Conservation (phyloP, 108 stramenopile species). For the Cylindrotheca fusiformis region DNA sequence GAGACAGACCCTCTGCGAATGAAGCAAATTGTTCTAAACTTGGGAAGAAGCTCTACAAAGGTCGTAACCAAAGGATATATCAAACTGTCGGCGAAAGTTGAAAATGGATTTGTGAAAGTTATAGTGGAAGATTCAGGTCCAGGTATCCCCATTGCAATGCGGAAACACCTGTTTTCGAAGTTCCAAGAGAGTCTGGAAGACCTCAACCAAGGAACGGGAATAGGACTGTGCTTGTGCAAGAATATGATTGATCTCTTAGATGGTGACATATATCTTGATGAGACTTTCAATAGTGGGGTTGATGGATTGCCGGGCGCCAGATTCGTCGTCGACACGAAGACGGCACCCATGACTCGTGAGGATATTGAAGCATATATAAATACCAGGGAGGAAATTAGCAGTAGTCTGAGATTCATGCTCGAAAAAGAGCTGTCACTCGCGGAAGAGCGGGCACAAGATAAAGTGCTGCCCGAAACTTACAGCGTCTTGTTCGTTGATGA, state of each 20-base stretch:
- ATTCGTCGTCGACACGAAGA: constrained; percentile 40
- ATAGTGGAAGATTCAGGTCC: constrained; percentile 52
- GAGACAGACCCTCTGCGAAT: constrained; percentile 47
- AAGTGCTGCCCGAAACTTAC: constrained; percentile 21
- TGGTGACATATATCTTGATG: constrained; percentile 43
- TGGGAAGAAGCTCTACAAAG: constrained; percentile 41
- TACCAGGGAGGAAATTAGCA: neutral
- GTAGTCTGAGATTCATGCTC: neutral
- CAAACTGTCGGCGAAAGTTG: constrained; percentile 35
- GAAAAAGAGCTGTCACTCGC: neutral
- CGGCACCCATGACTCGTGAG: constrained; percentile 6
- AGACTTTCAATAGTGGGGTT: constrained; percentile 44
- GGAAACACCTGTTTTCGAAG: constrained; percentile 32
- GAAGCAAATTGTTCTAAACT: constrained; percentile 55
- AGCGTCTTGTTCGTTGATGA: constrained; percentile 57
- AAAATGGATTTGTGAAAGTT: constrained; percentile 15
- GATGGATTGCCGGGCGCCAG: constrained; percentile 39
- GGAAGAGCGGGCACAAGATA: constrained; percentile 1
- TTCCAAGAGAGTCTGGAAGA: constrained; percentile 47
- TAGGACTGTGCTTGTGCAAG: constrained; percentile 49
- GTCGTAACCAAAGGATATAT: constrained; percentile 55
- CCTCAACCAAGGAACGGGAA: constrained; percentile 52
- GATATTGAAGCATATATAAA: neutral
- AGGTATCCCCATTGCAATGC: constrained; percentile 46
- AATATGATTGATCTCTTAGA: constrained; percentile 51